Evolutionary conservation across 768 basidiomycete species (phyloP).

Genomic region (Termitomyces sp.): DNA sequence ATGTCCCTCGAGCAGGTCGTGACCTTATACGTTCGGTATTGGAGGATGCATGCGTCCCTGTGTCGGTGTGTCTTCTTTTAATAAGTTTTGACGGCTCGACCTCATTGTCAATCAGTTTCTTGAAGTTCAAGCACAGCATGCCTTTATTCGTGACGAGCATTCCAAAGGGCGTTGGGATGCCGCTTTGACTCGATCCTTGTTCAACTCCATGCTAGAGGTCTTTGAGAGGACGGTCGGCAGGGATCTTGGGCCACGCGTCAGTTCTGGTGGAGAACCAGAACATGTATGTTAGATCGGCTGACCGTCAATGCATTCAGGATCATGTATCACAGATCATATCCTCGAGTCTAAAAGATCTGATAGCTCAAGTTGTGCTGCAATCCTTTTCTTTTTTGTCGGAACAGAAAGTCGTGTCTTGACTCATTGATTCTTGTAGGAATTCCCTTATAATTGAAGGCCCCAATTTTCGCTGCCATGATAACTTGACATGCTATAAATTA

Average conservation of each 20-base stretch:
- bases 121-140: conserved; percentile 96
- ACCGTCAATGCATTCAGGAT: neutral
- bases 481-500: neutral
- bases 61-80: conserved; percentile 51
- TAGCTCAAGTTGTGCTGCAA: neutral
- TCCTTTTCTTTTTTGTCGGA: neutral
- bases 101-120: conserved; percentile 55
- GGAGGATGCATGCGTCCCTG: conserved; percentile 73
- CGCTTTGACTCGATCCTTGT: conserved; percentile 77
- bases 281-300: conserved; percentile 66
- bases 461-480: neutral
- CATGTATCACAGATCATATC: neutral
- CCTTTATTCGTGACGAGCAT: conserved; percentile 89
- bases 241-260: conserved; percentile 72
- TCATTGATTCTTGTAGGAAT: neutral
- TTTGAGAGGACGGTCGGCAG: conserved; percentile 86
- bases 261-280: conserved; percentile 47
- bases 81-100: conserved; percentile 1
- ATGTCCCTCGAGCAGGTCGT: conserved; percentile 84
- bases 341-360: neutral
- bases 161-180: conserved; percentile 97
- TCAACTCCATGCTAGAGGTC: conserved; percentile 88
- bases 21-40: conserved; percentile 80
- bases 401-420: neutral
- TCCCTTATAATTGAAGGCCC: neutral